Evolutionary conservation across 345 rosid species (phyloP), one percentile per base, ranked within the genome.

Genomic region (Salix viminalis): DNA sequence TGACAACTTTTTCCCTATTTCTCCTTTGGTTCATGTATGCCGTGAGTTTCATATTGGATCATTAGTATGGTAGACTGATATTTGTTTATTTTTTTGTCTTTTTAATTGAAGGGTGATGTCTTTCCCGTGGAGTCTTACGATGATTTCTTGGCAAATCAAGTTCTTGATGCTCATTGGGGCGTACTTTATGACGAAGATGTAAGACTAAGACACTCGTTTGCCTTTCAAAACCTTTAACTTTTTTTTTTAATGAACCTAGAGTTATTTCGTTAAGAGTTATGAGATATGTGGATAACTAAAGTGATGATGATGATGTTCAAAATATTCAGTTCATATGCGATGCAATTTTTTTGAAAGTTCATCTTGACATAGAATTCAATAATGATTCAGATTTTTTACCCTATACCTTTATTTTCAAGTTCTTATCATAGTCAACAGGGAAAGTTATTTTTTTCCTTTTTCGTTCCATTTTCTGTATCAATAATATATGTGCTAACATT

Each of bases 161-260:
- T 94, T 80, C 98, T 94, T 56, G 97, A 94, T 80, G 94, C 98
- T 74, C 94, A 92, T 36, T 94, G 97, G 98, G 98, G 98, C 36
- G 86, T 88, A 78, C 97, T 92, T 74, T 81, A 84, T 67, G 94
- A 89, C 1, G 96, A 88, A 82, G 97, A 94, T 86, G 98, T 92
- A 89, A 88, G 94, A 79, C 58, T 5, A 18, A 44, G 50, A 54
- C 41, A 56, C 39, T 60, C 6, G 13, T 54, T 26, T 74, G n/a
- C 41, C 39, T 30, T 5, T 19, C 44, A 16, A 67, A 67, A 14
- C 50, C 50, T 8, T 23, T 15, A 2, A 1, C 16, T 19, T 36
- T 36, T 7, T 36, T 36, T 36, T 36, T 28, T 5, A 16, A 4
- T 70, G 30, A 28, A 30, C 39, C 18, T 7, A 56, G 10, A 56